phyloP scores from a whole-genome alignment of 2,329 filamentous ascomycete genomes.

The Clonostachys solani region DNA sequence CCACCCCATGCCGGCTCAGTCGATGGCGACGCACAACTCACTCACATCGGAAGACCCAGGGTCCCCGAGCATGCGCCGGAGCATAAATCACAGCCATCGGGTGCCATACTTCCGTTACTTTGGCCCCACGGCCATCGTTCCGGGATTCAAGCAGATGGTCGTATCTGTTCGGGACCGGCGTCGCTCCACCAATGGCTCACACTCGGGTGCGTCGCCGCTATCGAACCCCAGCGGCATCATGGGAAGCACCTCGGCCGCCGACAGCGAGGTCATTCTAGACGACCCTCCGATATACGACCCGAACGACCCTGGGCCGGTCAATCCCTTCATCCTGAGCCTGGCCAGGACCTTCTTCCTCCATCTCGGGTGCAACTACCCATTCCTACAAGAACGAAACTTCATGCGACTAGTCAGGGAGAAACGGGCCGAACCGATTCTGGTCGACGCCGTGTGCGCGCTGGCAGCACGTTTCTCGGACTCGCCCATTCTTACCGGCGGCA shows the following conservation, averaged over 20 bases:
- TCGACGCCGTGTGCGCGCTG: slow-evolving; percentile 80
- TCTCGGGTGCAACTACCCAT: slow-evolving; percentile 82
- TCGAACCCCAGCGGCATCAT: slow-evolving; percentile 27
- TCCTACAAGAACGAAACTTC: slow-evolving; percentile 70
- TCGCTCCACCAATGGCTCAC: slow-evolving; percentile 52
- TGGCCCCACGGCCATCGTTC: slow-evolving; percentile 85
- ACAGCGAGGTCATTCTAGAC: slow-evolving; percentile 39
- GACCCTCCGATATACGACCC: slow-evolving; percentile 73
- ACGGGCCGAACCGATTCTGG: slow-evolving; percentile 75
- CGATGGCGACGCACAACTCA: background rate
- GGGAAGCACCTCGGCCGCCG: slow-evolving; percentile 33
- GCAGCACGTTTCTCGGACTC: slow-evolving; percentile 75
- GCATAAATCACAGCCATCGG: slow-evolving; percentile 40
- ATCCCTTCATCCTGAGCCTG: slow-evolving; percentile 70
- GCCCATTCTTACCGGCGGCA: slow-evolving; percentile 39
- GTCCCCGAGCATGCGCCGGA: slow-evolving; percentile 43
- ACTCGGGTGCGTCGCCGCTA: slow-evolving; percentile 47
- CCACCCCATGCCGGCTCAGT: slow-evolving; percentile 3
- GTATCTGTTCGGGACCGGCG: slow-evolving; percentile 67
- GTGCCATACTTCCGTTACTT: slow-evolving; percentile 92
- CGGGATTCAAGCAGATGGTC: slow-evolving; percentile 91
- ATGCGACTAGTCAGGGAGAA: slow-evolving; percentile 76
- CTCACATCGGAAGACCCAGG: slow-evolving; percentile 1
- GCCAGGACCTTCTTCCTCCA: slow-evolving; percentile 78
- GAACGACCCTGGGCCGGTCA: slow-evolving; percentile 65